These are phyloP conservation scores for Vitis hybrid DNA, from an alignment of 177 flowering plant genomes.

Conservation along the genomic window DNA sequence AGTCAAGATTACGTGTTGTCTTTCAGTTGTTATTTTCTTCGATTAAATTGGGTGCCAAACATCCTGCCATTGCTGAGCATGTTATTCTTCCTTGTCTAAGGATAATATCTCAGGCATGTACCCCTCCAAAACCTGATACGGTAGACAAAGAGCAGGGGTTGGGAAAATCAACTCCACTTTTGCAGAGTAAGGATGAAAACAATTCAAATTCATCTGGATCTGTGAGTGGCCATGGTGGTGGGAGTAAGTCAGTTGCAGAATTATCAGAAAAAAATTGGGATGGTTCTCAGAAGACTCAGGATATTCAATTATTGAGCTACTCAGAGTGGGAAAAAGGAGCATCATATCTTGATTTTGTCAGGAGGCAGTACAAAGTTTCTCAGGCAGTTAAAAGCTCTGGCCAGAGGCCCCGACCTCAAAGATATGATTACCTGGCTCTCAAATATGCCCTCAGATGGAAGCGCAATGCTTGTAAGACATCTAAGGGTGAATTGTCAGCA, in stretches of 20 bases:
- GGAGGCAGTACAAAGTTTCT: conserved; percentile 91
- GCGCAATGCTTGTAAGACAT: conserved; percentile 52
- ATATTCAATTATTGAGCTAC: conserved; percentile 86
- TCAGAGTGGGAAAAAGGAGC: conserved; percentile 98
- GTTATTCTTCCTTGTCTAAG: conserved; percentile 95
- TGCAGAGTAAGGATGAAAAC: conserved; percentile 54
- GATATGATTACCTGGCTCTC: conserved; percentile 73
- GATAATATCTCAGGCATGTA: conserved; percentile 90
- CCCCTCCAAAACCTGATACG: conserved; percentile 93
- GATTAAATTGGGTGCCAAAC: conserved; percentile 85
- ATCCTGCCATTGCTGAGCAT: conserved; percentile 98
- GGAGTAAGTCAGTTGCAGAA: conserved; percentile 47
- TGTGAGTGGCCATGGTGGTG: conserved; percentile 35
- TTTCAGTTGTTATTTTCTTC: conserved; percentile 93
- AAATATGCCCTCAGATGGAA: conserved; percentile 95
- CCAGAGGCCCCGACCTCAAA: conserved; percentile 73
- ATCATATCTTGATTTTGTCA: conserved; percentile 95
- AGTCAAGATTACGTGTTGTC: conserved; percentile 87
- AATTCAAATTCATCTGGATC: conserved; percentile 39
- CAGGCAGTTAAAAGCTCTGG: conserved; percentile 55
- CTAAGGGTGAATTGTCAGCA: conserved; percentile 54
- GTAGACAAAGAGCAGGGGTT: conserved; percentile 60
- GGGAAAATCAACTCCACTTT: conserved; percentile 44
- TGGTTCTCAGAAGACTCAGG: conserved; percentile 64
- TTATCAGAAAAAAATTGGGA: conserved; percentile 71